Evolutionary conservation across 495 filamentous ascomycete species (phyloP).

Genomic region (Podospora pseudopauciseta): DNA sequence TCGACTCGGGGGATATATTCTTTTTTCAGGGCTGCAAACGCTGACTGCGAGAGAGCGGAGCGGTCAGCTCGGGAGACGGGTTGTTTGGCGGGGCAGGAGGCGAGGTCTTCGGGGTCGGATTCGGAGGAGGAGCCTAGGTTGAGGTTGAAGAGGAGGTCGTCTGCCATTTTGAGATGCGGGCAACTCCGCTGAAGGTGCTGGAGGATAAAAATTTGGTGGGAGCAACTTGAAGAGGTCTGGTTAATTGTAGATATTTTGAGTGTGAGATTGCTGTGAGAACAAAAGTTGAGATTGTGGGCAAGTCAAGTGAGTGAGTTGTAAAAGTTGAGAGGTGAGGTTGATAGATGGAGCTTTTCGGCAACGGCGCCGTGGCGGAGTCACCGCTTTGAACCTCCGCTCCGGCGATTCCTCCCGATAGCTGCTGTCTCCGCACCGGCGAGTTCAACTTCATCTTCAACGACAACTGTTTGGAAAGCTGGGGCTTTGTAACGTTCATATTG

Average conservation of each 20-base stretch:
- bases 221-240: background rate
- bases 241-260: background rate
- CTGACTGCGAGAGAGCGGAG: conserved; percentile 43
- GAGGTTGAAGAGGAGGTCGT: conserved; percentile 38
- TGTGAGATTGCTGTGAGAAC: background rate
- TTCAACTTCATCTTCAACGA: background rate
- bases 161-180: conserved; percentile 12
- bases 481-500: background rate
- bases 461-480: background rate
- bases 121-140: conserved; percentile 33
- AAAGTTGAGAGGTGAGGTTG: background rate
- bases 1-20: conserved; percentile 42
- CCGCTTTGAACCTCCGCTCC: background rate
- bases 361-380: background rate
- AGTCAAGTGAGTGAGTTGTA: background rate
- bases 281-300: background rate
- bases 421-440: background rate
- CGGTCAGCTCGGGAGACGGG: conserved; percentile 29
- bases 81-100: conserved; percentile 4
- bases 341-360: background rate
- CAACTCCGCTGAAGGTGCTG: too few species aligned
- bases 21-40: conserved; percentile 38
- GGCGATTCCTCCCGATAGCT: background rate
- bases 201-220: background rate
- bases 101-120: conserved; percentile 24